These are phyloP conservation scores for Umbelopsis vinacea DNA, from an alignment of 192 early-diverging fungal genomes.

Conservation along the genomic window DNA sequence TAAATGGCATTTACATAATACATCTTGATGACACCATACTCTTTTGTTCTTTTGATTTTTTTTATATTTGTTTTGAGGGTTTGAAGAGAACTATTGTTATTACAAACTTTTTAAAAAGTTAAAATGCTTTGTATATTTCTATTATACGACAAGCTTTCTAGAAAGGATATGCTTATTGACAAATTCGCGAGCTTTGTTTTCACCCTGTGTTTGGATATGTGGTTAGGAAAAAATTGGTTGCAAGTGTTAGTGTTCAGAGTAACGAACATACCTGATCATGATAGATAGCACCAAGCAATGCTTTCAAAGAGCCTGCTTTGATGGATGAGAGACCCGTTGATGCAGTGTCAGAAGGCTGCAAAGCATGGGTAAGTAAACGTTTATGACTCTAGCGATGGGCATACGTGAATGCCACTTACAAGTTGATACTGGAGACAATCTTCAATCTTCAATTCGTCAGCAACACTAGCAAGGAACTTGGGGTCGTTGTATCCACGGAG, in stretches of 20 bases:
- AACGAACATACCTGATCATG: constrained; percentile 6
- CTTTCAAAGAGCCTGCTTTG: constrained; percentile 23
- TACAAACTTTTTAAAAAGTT: constrained; percentile 17
- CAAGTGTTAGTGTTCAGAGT: no score
- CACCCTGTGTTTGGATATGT: background rate
- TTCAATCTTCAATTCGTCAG: constrained; percentile 6
- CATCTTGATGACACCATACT: no score
- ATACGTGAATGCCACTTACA: background rate
- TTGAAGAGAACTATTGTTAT: constrained; percentile 5
- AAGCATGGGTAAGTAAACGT: background rate
- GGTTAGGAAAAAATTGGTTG: background rate
- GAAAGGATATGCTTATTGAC: constrained; percentile 17
- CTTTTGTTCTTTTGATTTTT: background rate
- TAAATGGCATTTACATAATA: no score
- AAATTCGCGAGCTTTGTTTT: constrained; percentile 6
- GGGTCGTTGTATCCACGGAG: background rate
- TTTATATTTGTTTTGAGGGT: background rate
- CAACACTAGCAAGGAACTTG: constrained; percentile 14
- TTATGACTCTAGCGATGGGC: background rate
- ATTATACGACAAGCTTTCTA: constrained; percentile 22
- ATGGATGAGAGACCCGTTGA: background rate
- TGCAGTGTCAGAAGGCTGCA: constrained; percentile 8
- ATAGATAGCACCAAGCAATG: constrained; percentile 11
- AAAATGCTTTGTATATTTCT: constrained; percentile 19
- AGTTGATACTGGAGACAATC: constrained; percentile 16